These are phyloP conservation scores for Poterioochromonas sp. DNA, from an alignment of 352 stramenopile species.

Conservation along the genomic window DNA sequence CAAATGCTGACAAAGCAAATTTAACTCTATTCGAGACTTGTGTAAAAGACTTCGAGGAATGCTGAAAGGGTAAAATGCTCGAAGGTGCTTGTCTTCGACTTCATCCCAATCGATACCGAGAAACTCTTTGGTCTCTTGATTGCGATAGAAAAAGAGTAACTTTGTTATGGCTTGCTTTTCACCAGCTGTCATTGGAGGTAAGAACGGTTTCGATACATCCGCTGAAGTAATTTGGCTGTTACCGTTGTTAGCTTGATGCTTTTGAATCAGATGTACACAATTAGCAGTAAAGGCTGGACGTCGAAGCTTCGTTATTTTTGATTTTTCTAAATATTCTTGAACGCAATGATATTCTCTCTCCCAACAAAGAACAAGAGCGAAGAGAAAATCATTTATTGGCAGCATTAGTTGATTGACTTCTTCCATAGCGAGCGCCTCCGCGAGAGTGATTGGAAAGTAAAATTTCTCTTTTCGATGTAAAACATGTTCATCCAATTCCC, in stretches of 20 bases:
- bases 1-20: not conserved
- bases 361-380: not conserved
- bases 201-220: too few species aligned
- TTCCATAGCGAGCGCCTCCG: too few species aligned
- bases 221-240: too few species aligned
- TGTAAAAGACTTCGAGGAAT: not conserved
- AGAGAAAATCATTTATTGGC: not conserved
- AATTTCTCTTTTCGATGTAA: too few species aligned
- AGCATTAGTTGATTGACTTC: not conserved
- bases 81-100: not conserved
- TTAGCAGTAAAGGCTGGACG: not conserved
- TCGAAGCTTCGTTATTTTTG: not conserved
- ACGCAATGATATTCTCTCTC: not conserved
- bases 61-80: not conserved
- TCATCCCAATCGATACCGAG: conserved; percentile 23
- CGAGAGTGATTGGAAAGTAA: too few species aligned
- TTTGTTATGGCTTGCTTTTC: not conserved
- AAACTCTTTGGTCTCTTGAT: not conserved
- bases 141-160: not conserved
- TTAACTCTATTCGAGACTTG: conserved; percentile 17
- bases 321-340: not conserved
- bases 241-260: too few species aligned
- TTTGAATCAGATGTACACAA: too few species aligned
- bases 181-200: not conserved
- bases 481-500: too few species aligned